phyloP scores from a whole-genome alignment of 495 filamentous ascomycete genomes.

The Barbatosphaeria neglecta region DNA sequence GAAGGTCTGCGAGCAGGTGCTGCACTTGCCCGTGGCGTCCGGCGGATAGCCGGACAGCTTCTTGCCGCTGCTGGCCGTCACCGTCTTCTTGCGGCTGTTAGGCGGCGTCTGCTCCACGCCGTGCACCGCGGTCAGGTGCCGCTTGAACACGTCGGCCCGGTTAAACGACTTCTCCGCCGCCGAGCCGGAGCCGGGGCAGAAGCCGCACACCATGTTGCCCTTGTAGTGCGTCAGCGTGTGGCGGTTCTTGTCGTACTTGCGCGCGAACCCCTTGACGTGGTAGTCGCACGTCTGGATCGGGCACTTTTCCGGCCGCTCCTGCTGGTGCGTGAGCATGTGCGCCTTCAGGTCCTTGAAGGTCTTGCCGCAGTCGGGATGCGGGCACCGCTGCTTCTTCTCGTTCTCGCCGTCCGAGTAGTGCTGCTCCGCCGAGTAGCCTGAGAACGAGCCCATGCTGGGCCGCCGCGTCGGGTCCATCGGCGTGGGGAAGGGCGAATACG shows the following conservation, averaged over 20 bases:
- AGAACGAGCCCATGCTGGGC: slow-evolving; percentile 19
- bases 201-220: slow-evolving; percentile 98
- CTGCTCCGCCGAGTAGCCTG: slow-evolving; percentile 32
- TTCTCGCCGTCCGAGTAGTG: slow-evolving; percentile 46
- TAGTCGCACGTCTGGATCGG: slow-evolving; percentile 93
- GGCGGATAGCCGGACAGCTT: slow-evolving; percentile 52
- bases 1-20: slow-evolving; percentile 86
- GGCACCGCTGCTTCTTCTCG: slow-evolving; percentile 65
- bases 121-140: slow-evolving; percentile 89
- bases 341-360: slow-evolving; percentile 90
- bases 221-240: slow-evolving; percentile 98
- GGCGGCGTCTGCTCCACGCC: slow-evolving; percentile 93
- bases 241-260: slow-evolving; percentile 97
- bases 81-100: slow-evolving; percentile 80
- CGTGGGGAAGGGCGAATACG: slow-evolving; percentile 68
- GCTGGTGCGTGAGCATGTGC: slow-evolving; percentile 93
- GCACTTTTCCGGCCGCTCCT: slow-evolving; percentile 91
- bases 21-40: slow-evolving; percentile 86
- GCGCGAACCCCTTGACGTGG: slow-evolving; percentile 87
- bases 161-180: slow-evolving; percentile 98
- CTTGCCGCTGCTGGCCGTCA: slow-evolving; percentile 28
- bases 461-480: slow-evolving; percentile 27
- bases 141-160: slow-evolving; percentile 96
- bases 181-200: slow-evolving; percentile 89
- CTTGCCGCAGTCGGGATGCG: slow-evolving; percentile 73